Evolutionary conservation across 73 alveolate species (phyloP), one percentile per base, ranked within the genome.

Genomic region (Blepharisma stoltei): DNA sequence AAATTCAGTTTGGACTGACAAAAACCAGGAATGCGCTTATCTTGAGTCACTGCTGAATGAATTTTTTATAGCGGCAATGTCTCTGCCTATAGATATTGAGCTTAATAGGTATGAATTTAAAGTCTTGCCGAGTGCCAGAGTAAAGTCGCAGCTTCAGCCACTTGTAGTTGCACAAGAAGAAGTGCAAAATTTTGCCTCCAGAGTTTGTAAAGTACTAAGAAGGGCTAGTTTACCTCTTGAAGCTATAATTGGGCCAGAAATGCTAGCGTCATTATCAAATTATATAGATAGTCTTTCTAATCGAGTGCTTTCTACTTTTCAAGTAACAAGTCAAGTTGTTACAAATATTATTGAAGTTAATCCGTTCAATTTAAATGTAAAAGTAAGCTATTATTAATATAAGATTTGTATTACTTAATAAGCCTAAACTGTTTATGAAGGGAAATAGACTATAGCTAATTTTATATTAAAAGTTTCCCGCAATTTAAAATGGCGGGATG

Each of bases 291-390:
- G 66, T 14, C 66, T 52, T 14, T 52, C 66, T 11, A 52, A 20
- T 52, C n/a, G 66, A 52, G 66, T 52, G n/a, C n/a, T 52, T 14
- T 14, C n/a, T 14, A 52, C 66, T 14, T 20, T 14, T 52, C 66
- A 52, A 52, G 66, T 52, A 14, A 52, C 66, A 52, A 52, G 66
- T 52, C n/a, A 11, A 52, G n/a, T 52, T 52, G 66, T 52, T 20
- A 52, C 66, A 2, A 52, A 52, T 52, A 52, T 52, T 52, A 52
- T 52, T 4, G 66, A 52, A 52, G 23, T 52, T 1, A 52, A 4
- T 2, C 66, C 66, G 0, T 52, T 14, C 23, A 20, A 11, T 52
- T 1, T 14, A 14, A 52, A 52, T 4, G n/a, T 52, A 52, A 52
- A 52, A 52, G 66, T 52, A 14, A n/a, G n/a, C n/a, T n/a, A n/a